Conservation (phyloP, 345 rosid genomes). For the Citrus hindsii region DNA sequence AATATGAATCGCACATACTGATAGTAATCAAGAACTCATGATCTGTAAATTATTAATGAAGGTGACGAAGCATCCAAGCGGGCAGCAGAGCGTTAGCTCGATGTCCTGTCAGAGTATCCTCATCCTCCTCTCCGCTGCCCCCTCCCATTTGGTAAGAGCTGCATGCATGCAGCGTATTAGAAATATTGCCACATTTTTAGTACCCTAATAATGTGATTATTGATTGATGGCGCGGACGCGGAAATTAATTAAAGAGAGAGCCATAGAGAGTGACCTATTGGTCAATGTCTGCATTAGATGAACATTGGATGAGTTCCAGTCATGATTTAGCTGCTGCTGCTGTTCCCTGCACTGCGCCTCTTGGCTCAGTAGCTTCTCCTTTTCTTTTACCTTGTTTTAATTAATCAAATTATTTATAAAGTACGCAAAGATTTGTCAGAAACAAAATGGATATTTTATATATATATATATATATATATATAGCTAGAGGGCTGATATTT, state of each 20-base stretch:
- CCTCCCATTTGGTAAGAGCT: conserved; percentile 9
- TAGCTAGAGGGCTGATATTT: not conserved
- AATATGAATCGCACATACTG: not conserved
- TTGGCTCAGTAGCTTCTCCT: conserved; percentile 49
- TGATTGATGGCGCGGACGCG: not conserved
- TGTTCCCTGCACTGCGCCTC: conserved; percentile 27
- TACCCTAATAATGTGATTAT: not conserved
- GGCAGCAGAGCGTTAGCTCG: conserved; percentile 40
- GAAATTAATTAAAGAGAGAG: not conserved
- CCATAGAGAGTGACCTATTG: conserved; percentile 35
- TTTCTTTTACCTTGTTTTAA: conserved; percentile 60
- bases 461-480: too few relatives aligned
- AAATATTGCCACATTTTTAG: not conserved
- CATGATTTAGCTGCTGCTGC: conserved; percentile 27
- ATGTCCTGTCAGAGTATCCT: conserved; percentile 15
- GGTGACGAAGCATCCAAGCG: conserved; percentile 51
- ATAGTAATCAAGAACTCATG: not conserved
- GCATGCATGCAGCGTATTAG: conserved; percentile 10
- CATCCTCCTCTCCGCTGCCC: conserved; percentile 28
- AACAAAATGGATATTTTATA: not conserved
- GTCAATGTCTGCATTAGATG: conserved; percentile 34
- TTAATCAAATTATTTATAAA: too few relatives aligned
- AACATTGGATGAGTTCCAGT: conserved; percentile 35
- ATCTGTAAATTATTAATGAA: conserved; percentile 10
- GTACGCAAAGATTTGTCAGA: not conserved